Conservation (phyloP, 2,329 filamentous ascomycete species). For the Colletotrichum sp. region DNA sequence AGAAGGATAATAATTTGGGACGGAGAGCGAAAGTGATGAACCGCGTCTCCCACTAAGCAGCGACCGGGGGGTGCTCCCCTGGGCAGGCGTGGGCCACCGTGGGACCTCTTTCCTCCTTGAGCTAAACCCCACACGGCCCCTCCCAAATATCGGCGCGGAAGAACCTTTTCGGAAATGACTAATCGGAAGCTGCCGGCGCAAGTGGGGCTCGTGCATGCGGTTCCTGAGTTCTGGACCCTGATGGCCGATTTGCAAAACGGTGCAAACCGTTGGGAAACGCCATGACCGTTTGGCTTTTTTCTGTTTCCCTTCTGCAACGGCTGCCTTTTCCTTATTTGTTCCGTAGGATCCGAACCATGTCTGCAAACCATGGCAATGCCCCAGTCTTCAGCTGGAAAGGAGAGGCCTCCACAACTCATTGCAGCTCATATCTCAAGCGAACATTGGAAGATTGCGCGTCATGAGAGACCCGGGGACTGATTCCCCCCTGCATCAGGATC, state of each 20-base stretch:
- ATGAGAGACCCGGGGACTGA: constrained; percentile 7
- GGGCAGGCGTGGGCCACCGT: not conserved
- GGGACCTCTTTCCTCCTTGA: constrained; percentile 11
- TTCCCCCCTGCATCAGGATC: not conserved
- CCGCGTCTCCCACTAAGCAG: constrained; percentile 7
- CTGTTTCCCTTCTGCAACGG: not conserved
- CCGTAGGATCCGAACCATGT: not conserved
- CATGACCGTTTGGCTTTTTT: not conserved
- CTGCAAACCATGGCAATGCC: not conserved
- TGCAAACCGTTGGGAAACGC: not conserved
- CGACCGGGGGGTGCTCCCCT: constrained; percentile 1
- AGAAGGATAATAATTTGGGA: constrained; percentile 9
- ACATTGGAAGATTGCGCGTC: not conserved
- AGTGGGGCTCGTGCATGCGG: not conserved
- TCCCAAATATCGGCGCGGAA: constrained; percentile 14
- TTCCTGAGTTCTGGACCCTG: not conserved
- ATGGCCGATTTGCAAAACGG: not conserved
- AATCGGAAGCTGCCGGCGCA: not conserved
- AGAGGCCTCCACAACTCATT: not conserved
- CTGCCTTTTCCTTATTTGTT: not conserved
- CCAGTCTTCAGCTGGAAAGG: not conserved
- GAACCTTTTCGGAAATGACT: not conserved
- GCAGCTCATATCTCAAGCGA: constrained; percentile 3
- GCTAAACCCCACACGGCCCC: constrained; percentile 7
- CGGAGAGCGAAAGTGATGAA: constrained; percentile 2